Evolutionary conservation across 805 yeast genomes (phyloP).

Genomic region (Candida argentea): DNA sequence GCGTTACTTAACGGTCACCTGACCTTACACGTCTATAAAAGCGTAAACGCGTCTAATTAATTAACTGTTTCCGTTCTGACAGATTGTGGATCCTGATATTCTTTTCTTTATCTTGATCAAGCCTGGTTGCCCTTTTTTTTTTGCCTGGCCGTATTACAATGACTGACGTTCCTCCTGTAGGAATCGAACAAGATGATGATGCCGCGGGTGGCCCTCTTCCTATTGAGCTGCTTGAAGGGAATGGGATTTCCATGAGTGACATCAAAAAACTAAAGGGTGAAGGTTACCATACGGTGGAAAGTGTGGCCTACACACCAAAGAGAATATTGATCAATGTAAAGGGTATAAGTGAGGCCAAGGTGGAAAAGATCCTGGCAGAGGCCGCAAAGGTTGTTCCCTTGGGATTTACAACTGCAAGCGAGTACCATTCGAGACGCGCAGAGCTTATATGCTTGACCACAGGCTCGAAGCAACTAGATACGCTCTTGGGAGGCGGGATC

Average conservation of each 20-base stretch:
- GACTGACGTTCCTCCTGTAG: too few relatives aligned
- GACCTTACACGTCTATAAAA: too few relatives aligned
- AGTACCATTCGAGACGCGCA: conserved; percentile 79
- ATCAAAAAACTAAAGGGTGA: conserved; percentile 70
- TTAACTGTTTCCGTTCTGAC: too few relatives aligned
- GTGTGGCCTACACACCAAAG: conserved; percentile 88
- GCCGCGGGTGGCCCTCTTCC: conserved; percentile 49
- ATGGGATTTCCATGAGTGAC: conserved; percentile 77
- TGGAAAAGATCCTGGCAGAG: conserved; percentile 71
- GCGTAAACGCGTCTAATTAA: too few relatives aligned
- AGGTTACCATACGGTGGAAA: conserved; percentile 84
- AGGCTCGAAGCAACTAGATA: conserved; percentile 89
- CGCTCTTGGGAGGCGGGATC: conserved; percentile 89
- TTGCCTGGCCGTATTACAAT: too few relatives aligned
- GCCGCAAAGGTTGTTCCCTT: conserved; percentile 84
- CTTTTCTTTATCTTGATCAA: too few relatives aligned
- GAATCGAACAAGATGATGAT: too few relatives aligned
- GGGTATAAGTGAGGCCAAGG: conserved; percentile 94
- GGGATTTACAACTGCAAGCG: conserved; percentile 97
- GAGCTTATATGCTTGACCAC: conserved; percentile 91
- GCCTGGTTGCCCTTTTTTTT: too few relatives aligned
- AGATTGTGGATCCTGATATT: too few relatives aligned
- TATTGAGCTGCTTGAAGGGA: conserved; percentile 52
- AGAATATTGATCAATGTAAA: conserved; percentile 66
- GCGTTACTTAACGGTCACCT: too few relatives aligned